phyloP scores from a whole-genome alignment of 768 basidiomycete genomes.

The Tricholoma flavovirens region DNA sequence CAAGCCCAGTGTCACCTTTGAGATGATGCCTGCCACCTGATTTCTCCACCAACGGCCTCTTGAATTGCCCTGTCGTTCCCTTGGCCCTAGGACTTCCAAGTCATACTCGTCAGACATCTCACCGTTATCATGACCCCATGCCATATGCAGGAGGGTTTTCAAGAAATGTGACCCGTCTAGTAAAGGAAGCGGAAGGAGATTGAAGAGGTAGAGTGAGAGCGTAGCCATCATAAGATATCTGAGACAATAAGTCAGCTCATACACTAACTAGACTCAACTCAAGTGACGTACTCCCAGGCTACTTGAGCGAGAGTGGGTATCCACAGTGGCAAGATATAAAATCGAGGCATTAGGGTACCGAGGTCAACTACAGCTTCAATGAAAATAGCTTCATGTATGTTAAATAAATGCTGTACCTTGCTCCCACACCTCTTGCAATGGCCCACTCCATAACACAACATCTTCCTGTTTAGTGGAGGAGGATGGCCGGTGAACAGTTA shows the following conservation, averaged over 20 bases:
- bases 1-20: conserved; percentile 17
- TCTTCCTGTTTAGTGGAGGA: conserved; percentile 13
- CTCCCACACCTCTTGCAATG: conserved; percentile 56
- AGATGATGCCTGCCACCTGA: conserved; percentile 10
- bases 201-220: conserved; percentile 79
- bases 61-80: conserved; percentile 1
- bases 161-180: conserved; percentile 71
- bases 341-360: conserved; percentile 40
- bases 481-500: conserved; percentile 34
- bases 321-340: conserved; percentile 33
- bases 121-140: neutral
- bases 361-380: conserved; percentile 41
- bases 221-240: conserved; percentile 63
- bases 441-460: conserved; percentile 71
- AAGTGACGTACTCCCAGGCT: conserved; percentile 52
- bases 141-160: conserved; percentile 16
- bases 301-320: conserved; percentile 31
- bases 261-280: neutral
- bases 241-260: conserved; percentile 1
- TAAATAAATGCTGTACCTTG: conserved; percentile 42
- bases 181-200: conserved; percentile 66
- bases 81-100: conserved; percentile 26
- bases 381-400: neutral
- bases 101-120: conserved; percentile 21
- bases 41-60: conserved; percentile 19